phyloP scores from a whole-genome alignment of 2,329 filamentous ascomycete species.

The Penicillium thymicola region DNA sequence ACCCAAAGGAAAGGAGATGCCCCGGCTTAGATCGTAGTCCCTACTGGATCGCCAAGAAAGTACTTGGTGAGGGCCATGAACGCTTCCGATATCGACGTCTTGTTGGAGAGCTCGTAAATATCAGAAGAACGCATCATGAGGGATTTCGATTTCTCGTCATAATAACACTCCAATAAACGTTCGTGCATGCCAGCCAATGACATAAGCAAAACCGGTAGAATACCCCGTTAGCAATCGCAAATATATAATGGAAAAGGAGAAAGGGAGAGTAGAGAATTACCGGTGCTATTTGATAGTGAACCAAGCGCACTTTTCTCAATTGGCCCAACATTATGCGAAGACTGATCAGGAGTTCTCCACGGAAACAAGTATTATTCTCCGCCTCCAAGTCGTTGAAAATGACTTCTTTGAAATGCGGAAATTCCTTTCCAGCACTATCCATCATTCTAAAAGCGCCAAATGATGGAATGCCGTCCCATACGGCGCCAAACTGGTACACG shows the following conservation, averaged over 20 bases:
- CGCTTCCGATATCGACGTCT: not conserved
- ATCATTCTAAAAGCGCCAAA: not conserved
- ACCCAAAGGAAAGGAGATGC: not conserved
- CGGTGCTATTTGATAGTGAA: not conserved
- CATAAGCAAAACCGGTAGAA: not conserved
- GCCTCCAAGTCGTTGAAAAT: not conserved
- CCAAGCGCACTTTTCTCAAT: not conserved
- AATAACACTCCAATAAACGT: not conserved
- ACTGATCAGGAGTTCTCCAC: not conserved
- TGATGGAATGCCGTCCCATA: not conserved
- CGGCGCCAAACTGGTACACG: not conserved
- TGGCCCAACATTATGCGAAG: not conserved
- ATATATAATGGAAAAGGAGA: accelerated
- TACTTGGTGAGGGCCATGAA: not conserved
- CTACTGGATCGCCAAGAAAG: not conserved
- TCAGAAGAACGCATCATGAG: not conserved
- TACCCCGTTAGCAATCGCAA: not conserved
- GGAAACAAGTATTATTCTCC: not conserved
- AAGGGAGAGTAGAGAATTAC: not conserved
- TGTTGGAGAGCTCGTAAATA: not conserved
- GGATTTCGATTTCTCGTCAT: not conserved
- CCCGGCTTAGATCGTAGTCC: not conserved
- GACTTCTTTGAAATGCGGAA: not conserved
- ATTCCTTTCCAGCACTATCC: not conserved
- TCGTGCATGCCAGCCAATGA: not conserved